These are phyloP conservation scores for Hanseniaspora uvarum DNA, from an alignment of 1,139 yeast species.

Conservation along the genomic window DNA sequence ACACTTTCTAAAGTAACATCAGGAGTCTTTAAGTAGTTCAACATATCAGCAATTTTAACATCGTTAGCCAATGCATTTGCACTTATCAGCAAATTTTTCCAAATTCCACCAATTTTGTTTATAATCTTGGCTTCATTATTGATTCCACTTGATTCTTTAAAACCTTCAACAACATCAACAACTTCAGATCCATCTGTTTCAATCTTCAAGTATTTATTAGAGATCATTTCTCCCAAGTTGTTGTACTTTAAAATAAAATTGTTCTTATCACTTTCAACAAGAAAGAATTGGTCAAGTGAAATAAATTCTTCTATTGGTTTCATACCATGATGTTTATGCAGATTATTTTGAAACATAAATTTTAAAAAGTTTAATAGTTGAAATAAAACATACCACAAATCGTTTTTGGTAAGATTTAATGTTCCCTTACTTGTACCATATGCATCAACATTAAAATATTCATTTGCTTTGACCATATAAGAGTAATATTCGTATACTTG, in stretches of 20 bases:
- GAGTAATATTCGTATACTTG: slow-evolving; percentile 65
- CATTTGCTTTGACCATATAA: slow-evolving; percentile 37
- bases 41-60: slow-evolving; percentile 29
- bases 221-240: slow-evolving; percentile 5
- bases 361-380: slow-evolving; percentile 63
- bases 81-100: slow-evolving; percentile 10
- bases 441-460: slow-evolving; percentile 24
- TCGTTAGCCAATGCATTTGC: slow-evolving; percentile 7
- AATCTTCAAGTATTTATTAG: slow-evolving; percentile 10
- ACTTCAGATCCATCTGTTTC: not conserved
- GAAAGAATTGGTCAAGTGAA: slow-evolving; percentile 18
- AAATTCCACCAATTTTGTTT: slow-evolving; percentile 11
- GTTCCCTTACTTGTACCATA: slow-evolving; percentile 21
- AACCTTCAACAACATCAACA: not conserved
- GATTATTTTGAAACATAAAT: slow-evolving; percentile 49
- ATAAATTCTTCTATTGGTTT: slow-evolving; percentile 17
- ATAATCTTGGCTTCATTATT: slow-evolving; percentile 16
- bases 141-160: slow-evolving; percentile 15
- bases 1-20: slow-evolving; percentile 32
- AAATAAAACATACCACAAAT: slow-evolving; percentile 64
- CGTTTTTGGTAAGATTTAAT: slow-evolving; percentile 43
- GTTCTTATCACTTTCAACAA: not conserved
- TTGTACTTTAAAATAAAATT: slow-evolving; percentile 11
- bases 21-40: slow-evolving; percentile 26
- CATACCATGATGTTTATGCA: slow-evolving; percentile 47